Base-by-base conservation (phyloP, 2,329 filamentous ascomycete genomes). In the Tolypocladium album region DNA sequence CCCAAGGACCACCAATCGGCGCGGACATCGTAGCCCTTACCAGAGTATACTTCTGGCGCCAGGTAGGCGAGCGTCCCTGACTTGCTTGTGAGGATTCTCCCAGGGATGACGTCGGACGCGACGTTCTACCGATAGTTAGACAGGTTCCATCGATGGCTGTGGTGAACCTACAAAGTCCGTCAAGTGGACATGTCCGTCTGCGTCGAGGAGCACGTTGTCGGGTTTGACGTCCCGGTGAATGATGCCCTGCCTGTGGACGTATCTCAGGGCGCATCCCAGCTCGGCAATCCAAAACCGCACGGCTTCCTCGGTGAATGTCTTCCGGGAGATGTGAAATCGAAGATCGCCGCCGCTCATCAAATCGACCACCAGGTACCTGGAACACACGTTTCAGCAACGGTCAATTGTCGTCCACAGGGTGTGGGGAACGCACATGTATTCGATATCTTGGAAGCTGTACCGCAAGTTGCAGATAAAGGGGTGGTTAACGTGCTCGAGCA, bases 1-100 rank as follows among this genome's bases (percentile, higher is more conserved):
- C 94, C 94, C 27, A 99, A 76, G 7, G 94, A 97, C 94, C 94
- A 99, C 94, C 94, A 99, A 72, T 99, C 94, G 50, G 94, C 92
- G 67, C 94, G 90, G 55, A 87, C 86, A 62, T 89, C 87, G 70
- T 99, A 99, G 45, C 94, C 94, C 63, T 86, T 88, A 56, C 93
- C 93, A 65, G 87, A 83, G 69, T 97, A 99, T 2, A 97, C 94
- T 73, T 99, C 94, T 5, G 94, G 94, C 1, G 93, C 92, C 9
- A 99, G 84, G 71, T 99, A 99, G 59, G 94, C 94, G 61, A 99
- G 78, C 0, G 94, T 99, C 39, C 94, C 94, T 0, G 94, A 99
- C 75, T 96, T 97, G 81, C 94, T 97, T 3, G 91, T 95, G 58
- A 97, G 79, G 31, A 86, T 82, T 69, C 91, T 92, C 58, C 90